Evolutionary conservation across 805 yeast species (phyloP), one percentile per base, ranked within the genome.

Genomic region (Metschnikowia sp.): DNA sequence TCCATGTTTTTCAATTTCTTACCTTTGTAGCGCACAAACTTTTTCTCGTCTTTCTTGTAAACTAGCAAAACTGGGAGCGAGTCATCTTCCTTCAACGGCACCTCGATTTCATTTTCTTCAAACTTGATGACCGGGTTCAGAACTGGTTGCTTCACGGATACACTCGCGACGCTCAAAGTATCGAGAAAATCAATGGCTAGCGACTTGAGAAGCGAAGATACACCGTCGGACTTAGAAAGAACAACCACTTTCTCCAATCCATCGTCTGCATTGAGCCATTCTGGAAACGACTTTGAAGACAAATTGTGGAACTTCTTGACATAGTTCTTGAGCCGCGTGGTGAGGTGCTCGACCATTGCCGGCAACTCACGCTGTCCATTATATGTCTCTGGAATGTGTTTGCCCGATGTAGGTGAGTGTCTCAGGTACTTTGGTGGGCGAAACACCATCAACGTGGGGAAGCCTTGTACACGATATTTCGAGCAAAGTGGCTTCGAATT

Each of bases 361-460:
- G 77, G 75, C 12, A 77, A 66, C 12, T 74, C 71, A 55, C 96
- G 74, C 55, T 78, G 83, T 3, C 91, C 91, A 42, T 68, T 69
- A 61, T 83, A 85, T 0, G 67, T 58, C 55, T 84, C 92, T 2
- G 74, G 68, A 0, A 79, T 78, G 63, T 80, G 85, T 48, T 55
- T 44, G 53, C 37, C 47, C 9, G 44, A 46, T 32, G 48, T 49
- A 32, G 39, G 12, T 53, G 52, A 26, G 58, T 66, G 61, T 34
- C 58, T 50, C n/a, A 58, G 61, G 42, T 63, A 69, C 59, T 87
- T 88, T 18, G 94, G 90, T 1, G 97, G 96, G 58, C 92, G 77
- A 68, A 86, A 91, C 4, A 85, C 84, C 69, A 83, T 67, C 30
- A 94, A 64, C 0, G 97, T 88, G 8, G 99, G 99, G 65, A 78